A percentile compares a stretch with the other conserved stretches of the same genome.
These are phyloP conservation scores for Cyanodermella asteris DNA, from an alignment of 2,329 filamentous ascomycete genomes.

Conservation along the genomic window DNA sequence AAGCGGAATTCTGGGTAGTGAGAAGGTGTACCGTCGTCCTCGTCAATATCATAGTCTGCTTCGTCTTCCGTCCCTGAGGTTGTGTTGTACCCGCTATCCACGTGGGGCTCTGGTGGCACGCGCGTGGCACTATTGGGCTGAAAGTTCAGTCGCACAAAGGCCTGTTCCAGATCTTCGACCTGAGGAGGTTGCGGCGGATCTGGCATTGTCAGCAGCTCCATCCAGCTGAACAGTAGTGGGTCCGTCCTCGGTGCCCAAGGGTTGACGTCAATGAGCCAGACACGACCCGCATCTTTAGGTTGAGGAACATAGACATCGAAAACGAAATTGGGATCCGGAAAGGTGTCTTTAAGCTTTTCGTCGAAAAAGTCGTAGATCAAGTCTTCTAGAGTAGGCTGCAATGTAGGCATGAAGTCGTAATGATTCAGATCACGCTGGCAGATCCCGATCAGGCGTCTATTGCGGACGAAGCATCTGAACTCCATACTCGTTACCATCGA, in stretches of 20 bases:
- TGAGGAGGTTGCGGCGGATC: too few relatives aligned
- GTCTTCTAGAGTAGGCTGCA: conserved; percentile 43
- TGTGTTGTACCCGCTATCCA: neutral
- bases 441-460: conserved; percentile 57
- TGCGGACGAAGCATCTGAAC: conserved; percentile 85
- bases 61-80: conserved; percentile 13
- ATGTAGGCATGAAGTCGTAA: conserved; percentile 52
- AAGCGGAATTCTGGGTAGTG: conserved; percentile 59
- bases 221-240: conserved; percentile 71
- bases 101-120: conserved; percentile 8
- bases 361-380: conserved; percentile 60
- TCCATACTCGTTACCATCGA: conserved; percentile 76
- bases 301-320: conserved; percentile 85
- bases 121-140: too few relatives aligned
- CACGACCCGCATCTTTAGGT: conserved; percentile 47
- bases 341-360: conserved; percentile 48
- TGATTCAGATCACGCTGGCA: conserved; percentile 79
- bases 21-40: conserved; percentile 14
- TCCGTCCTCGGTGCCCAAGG: conserved; percentile 85
- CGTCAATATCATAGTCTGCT: conserved; percentile 9
- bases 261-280: conserved; percentile 84
- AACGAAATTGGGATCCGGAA: conserved; percentile 62
- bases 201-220: conserved; percentile 59
- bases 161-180: conserved; percentile 8
- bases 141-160: too few relatives aligned